These are phyloP conservation scores for Malassezia furfur DNA, from an alignment of 1,284 basidiomycete species.

Conservation along the genomic window DNA sequence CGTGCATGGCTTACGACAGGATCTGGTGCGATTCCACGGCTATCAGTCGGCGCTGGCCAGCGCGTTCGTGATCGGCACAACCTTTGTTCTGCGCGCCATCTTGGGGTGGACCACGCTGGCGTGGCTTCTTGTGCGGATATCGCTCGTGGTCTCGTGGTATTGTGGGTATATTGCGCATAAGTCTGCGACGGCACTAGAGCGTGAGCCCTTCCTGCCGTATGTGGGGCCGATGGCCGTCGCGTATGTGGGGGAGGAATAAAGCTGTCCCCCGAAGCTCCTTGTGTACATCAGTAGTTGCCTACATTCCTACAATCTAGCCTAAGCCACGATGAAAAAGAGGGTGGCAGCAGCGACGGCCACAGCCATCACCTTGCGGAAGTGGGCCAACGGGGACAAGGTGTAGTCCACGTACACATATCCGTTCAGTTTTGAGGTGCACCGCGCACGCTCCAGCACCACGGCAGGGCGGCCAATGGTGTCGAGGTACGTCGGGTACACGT, in stretches of 20 bases:
- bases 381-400: slow-evolving; percentile 17
- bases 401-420: slow-evolving; percentile 31
- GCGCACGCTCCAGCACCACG: slow-evolving; percentile 62
- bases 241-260: slow-evolving; percentile 16
- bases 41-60: slow-evolving; percentile 27
- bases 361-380: slow-evolving; percentile 26
- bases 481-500: slow-evolving; percentile 73
- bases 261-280: not conserved
- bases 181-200: slow-evolving; percentile 12
- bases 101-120: not conserved
- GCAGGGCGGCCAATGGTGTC: slow-evolving; percentile 83
- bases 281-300: not conserved
- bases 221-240: slow-evolving; percentile 6
- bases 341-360: slow-evolving; percentile 10
- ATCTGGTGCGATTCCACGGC: slow-evolving; percentile 31
- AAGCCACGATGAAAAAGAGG: slow-evolving; percentile 18
- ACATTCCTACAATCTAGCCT: not conserved
- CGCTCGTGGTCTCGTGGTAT: slow-evolving; percentile 12
- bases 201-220: slow-evolving; percentile 9
- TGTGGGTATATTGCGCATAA: slow-evolving; percentile 19
- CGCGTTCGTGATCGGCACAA: slow-evolving; percentile 9
- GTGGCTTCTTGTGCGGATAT: not conserved
- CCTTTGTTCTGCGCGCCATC: slow-evolving; percentile 17
- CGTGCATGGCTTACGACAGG: slow-evolving; percentile 8
- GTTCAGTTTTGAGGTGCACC: slow-evolving; percentile 15